A percentile compares a stretch with the other conserved stretches of the same genome.
Conservation (phyloP, 202 grass and related monocot genomes). For the Digitaria exilis region DNA sequence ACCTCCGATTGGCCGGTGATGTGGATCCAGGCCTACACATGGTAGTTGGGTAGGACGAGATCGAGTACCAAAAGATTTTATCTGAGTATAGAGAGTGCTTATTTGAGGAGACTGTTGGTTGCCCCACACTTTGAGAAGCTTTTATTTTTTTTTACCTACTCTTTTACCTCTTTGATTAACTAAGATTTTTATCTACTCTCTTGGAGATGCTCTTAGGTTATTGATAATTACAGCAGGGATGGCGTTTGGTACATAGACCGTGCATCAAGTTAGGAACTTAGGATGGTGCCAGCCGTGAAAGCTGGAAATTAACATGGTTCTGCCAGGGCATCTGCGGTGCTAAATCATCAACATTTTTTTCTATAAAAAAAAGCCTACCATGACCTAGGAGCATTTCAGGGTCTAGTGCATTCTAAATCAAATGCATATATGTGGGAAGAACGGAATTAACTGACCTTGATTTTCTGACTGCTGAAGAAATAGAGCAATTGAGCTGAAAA, state of each 20-base stretch:
- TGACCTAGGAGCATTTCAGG: neutral
- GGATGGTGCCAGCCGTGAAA: neutral
- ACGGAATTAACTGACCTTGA: constrained; percentile 65
- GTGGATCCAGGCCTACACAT: too few relatives aligned
- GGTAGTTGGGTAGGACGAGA: too few relatives aligned
- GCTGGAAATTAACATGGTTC: neutral
- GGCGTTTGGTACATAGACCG: neutral
- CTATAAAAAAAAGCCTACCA: too few relatives aligned
- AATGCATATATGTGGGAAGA: neutral
- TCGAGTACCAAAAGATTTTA: too few relatives aligned
- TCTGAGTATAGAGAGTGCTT: too few relatives aligned
- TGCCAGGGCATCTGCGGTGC: neutral
- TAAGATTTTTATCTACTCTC: too few relatives aligned
- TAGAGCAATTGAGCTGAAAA: constrained; percentile 6
- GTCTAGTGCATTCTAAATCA: neutral
- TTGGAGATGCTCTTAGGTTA: too few relatives aligned
- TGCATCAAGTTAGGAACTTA: neutral
- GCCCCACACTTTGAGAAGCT: too few relatives aligned
- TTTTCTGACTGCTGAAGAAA: constrained; percentile 56
- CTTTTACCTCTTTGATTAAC: too few relatives aligned
- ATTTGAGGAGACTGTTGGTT: too few relatives aligned
- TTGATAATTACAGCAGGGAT: neutral
- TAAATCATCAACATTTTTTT: neutral
- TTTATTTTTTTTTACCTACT: too few relatives aligned
- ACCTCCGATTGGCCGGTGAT: too few relatives aligned